Percentiles rank a stretch among this genome's conserved stretches.
These are phyloP conservation scores for Quercus gilva DNA, from an alignment of 306 rosid species.

Conservation along the genomic window DNA sequence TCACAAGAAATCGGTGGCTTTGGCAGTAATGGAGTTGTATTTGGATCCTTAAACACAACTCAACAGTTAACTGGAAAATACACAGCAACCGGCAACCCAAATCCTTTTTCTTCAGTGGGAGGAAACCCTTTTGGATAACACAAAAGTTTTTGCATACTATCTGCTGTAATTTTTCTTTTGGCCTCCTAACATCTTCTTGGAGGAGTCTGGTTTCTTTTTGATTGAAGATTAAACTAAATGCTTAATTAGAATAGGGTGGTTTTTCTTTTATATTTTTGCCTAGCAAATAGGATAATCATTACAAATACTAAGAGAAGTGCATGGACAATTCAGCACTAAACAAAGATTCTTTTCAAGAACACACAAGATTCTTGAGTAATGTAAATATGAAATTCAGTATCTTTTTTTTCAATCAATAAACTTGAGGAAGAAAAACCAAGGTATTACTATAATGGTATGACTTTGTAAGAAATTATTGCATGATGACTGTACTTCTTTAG, in stretches of 20 bases:
- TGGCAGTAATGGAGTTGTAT: constrained; percentile 17
- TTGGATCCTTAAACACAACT: constrained; percentile 27
- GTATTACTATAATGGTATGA: neutral
- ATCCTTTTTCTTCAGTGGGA: constrained; percentile 33
- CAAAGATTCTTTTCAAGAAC: neutral
- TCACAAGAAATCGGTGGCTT: constrained; percentile 31
- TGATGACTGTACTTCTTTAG: neutral
- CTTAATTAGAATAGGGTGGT: neutral
- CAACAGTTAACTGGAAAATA: constrained; percentile 31
- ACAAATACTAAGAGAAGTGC: neutral
- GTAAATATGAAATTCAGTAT: neutral
- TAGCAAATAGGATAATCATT: neutral
- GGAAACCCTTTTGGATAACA: constrained; percentile 71
- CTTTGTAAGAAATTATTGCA: neutral
- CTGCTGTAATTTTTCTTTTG: neutral
- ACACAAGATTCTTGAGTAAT: neutral
- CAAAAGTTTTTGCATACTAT: neutral
- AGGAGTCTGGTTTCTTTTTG: neutral
- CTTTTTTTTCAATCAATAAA: neutral
- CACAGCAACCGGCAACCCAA: constrained; percentile 26
- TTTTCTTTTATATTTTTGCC: neutral
- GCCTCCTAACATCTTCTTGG: neutral
- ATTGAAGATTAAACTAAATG: neutral
- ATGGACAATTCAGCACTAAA: neutral
- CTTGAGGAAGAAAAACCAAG: neutral